Evolutionary conservation across 2,329 filamentous ascomycete species (phyloP), one percentile per base, ranked within the genome.

Genomic region (Neospermospora avenae): DNA sequence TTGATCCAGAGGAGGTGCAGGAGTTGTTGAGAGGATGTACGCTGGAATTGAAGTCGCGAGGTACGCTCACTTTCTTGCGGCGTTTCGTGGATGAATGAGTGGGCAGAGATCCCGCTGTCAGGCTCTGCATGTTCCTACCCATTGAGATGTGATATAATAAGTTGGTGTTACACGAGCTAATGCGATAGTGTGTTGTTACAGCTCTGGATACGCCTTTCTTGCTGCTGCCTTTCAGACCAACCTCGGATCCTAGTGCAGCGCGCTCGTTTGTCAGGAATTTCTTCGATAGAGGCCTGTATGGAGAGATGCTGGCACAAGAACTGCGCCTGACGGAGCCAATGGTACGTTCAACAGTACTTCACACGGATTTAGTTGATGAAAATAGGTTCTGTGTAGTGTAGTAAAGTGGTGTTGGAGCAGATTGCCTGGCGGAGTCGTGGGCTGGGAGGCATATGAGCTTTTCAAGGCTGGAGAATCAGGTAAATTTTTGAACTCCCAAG

Each of bases 391-490:
- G 57, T 93, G 92, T 65, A 95, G 93, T 69, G 92, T 97, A 44
- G 81, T 95, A 66, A 99, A 98, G 79, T 99, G 95, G 95, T 98
- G 93, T 75, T 99, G 95, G 95, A 93, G 91, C 74, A 86, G 95
- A 76, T 80, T 99, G 54, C 85, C 89, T 44, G 91, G 92, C 61
- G 95, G 95, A 70, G 87, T 99, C 14, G 93, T 99, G 37, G 92
- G 91, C 60, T 98, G 95, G 95, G 92, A 97, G 71, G 91, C 91
- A 44, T 99, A 99, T 72, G 93, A 98, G 73, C 83, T 96, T 22
- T 99, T 99, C 81, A 92, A 90, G 71, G 88, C 96, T 66, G 95
- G 95, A 72, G 95, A 99, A 78, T 85, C 89, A 80, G 92, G 92
- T 96, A 83, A 66, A 76, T 68, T 20, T 24, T 16, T 34, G n/a